phyloP scores from a whole-genome alignment of 2,329 filamentous ascomycete genomes.

The Thelonectria blattea region DNA sequence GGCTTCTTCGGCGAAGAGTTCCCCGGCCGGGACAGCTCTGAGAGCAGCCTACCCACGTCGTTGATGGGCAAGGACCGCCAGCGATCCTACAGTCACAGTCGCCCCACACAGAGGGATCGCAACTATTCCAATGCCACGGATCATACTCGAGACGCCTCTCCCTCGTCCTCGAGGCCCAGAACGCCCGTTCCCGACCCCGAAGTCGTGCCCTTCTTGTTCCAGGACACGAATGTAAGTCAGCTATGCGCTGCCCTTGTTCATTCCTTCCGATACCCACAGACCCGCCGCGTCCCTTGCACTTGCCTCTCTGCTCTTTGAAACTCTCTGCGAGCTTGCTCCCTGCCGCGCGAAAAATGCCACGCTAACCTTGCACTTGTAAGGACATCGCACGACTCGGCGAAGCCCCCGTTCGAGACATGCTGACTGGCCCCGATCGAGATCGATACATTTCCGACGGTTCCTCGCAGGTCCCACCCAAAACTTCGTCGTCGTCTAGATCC shows the following conservation, averaged over 20 bases:
- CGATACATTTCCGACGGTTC: constrained; percentile 63
- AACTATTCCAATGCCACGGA: constrained; percentile 82
- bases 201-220: constrained; percentile 96
- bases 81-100: constrained; percentile 66
- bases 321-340: constrained; percentile 1
- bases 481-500: constrained; percentile 67
- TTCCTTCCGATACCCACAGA: constrained; percentile 21
- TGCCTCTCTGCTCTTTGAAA: constrained; percentile 5
- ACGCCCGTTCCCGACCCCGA: constrained; percentile 90
- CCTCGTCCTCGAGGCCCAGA: constrained; percentile 75
- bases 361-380: constrained; percentile 52
- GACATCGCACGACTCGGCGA: constrained; percentile 80
- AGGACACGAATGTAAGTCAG: constrained; percentile 72
- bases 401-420: constrained; percentile 74
- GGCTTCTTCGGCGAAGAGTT: constrained; percentile 94
- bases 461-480: constrained; percentile 60
- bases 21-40: constrained; percentile 74
- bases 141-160: constrained; percentile 75
- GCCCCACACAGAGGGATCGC: constrained; percentile 68
- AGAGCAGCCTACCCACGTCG: constrained; percentile 65
- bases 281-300: constrained; percentile 14
- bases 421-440: constrained; percentile 72
- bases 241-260: constrained; percentile 35
- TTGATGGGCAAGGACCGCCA: constrained; percentile 62
- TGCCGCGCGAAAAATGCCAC: constrained; percentile 21